phyloP scores from a whole-genome alignment of 352 stramenopile species.

The Phytopythium cucurbitacearum region DNA sequence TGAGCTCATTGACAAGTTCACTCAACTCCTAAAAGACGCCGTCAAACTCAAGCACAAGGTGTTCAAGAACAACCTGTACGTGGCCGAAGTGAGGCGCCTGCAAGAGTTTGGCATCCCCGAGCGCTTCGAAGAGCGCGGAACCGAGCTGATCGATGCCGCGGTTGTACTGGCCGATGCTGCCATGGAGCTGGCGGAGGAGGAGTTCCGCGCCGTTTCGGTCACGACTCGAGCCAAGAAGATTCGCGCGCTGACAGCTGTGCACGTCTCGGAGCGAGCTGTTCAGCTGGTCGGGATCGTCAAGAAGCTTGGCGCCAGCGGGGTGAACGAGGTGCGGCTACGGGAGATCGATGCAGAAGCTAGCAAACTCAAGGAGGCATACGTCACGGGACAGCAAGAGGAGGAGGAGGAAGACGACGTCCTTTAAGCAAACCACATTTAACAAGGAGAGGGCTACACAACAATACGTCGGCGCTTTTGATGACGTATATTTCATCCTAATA shows the following conservation, averaged over 20 bases:
- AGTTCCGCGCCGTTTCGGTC: slow-evolving; percentile 60
- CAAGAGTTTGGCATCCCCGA: slow-evolving; percentile 59
- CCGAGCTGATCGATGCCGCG: slow-evolving; percentile 59
- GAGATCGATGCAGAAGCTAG: slow-evolving; percentile 35
- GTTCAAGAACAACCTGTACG: slow-evolving; percentile 74
- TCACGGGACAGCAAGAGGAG: slow-evolving; percentile 61
- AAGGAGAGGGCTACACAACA: too few species aligned
- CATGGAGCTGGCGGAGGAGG: slow-evolving; percentile 76
- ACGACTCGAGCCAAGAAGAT: slow-evolving; percentile 81
- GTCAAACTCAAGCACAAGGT: slow-evolving; percentile 89
- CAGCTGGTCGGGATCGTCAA: slow-evolving; percentile 82
- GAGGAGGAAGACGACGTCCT: slow-evolving; percentile 87
- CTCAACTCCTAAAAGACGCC: slow-evolving; percentile 77
- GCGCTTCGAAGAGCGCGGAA: slow-evolving; percentile 63
- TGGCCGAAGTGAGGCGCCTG: slow-evolving; percentile 47
- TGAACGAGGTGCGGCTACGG: slow-evolving; percentile 42
- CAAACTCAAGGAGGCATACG: slow-evolving; percentile 55
- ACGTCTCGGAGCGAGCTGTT: slow-evolving; percentile 67
- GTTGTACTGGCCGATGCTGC: slow-evolving; percentile 53
- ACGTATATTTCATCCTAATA: background rate
- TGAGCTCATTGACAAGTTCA: slow-evolving; percentile 85
- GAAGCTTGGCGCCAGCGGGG: slow-evolving; percentile 64
- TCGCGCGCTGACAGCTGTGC: slow-evolving; percentile 57
- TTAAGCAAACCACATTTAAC: slow-evolving; percentile 18
- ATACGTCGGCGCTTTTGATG: background rate